Evolutionary conservation across 768 basidiomycete species (phyloP).

Genomic region (Hypholoma fasciculare): DNA sequence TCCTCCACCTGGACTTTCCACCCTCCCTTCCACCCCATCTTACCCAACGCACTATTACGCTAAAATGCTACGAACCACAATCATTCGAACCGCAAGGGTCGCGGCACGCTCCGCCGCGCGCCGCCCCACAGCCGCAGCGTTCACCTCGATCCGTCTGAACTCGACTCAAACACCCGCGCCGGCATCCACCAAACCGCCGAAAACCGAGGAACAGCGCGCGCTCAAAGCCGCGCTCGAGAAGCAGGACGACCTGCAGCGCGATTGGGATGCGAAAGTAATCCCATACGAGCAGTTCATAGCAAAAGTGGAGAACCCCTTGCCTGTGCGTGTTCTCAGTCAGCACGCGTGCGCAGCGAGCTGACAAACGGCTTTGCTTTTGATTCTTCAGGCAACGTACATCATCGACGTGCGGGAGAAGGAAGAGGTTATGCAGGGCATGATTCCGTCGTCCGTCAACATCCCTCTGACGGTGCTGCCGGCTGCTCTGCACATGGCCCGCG

Average conservation of each 20-base stretch:
- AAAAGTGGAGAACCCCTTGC: constrained; percentile 71
- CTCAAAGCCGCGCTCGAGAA: constrained; percentile 35
- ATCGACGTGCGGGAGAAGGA: constrained; percentile 94
- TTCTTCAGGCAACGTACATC: constrained; percentile 60
- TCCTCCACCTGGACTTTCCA: neutral
- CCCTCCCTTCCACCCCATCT: neutral
- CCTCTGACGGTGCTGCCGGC: constrained; percentile 78
- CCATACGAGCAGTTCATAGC: constrained; percentile 83
- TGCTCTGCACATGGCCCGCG: constrained; percentile 57
- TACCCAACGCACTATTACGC: neutral
- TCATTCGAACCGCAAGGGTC: constrained; percentile 22
- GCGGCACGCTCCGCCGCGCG: constrained; percentile 9
- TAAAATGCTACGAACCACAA: constrained; percentile 28
- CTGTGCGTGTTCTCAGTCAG: constrained; percentile 37
- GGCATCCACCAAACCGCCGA: constrained; percentile 19
- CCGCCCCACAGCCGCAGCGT: constrained; percentile 1
- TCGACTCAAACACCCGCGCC: constrained; percentile 26
- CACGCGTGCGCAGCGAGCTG: no score
- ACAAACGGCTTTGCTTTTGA: neutral
- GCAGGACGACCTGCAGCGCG: constrained; percentile 50
- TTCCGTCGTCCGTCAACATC: constrained; percentile 89
- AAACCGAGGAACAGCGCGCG: constrained; percentile 29
- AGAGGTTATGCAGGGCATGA: constrained; percentile 89
- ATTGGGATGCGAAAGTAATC: constrained; percentile 77
- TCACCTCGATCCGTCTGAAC: constrained; percentile 19